A percentile compares a stretch with the other conserved stretches of the same genome.
phyloP scores from a whole-genome alignment of 768 basidiomycete species.

The Pisolithus microcarpus region DNA sequence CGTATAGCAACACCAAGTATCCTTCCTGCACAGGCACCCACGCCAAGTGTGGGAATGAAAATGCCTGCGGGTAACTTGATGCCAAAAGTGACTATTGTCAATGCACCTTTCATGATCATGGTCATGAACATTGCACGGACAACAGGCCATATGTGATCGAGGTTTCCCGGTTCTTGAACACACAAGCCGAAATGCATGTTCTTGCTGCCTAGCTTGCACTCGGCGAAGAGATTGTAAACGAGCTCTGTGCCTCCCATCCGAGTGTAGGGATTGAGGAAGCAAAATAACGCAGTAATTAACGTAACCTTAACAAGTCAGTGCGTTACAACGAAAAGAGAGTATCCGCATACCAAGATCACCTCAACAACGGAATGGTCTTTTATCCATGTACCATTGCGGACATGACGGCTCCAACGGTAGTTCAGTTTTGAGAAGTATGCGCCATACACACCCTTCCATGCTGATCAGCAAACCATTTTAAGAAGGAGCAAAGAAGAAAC shows the following conservation, averaged over 20 bases:
- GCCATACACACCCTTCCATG: slow-evolving; percentile 77
- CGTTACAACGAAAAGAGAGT: background rate
- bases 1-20: slow-evolving; percentile 79
- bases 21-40: slow-evolving; percentile 90
- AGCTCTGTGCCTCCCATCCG: slow-evolving; percentile 95
- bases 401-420: slow-evolving; percentile 76
- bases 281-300: slow-evolving; percentile 63
- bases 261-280: slow-evolving; percentile 84
- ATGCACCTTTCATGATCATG: slow-evolving; percentile 69
- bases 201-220: slow-evolving; percentile 58
- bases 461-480: slow-evolving; percentile 5
- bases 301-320: slow-evolving; percentile 52
- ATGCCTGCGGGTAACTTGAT: slow-evolving; percentile 91
- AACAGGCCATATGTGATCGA: slow-evolving; percentile 52
- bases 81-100: slow-evolving; percentile 89
- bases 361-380: slow-evolving; percentile 74
- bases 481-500: background rate
- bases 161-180: slow-evolving; percentile 51
- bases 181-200: slow-evolving; percentile 65
- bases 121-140: slow-evolving; percentile 63
- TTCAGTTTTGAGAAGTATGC: slow-evolving; percentile 91
- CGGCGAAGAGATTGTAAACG: slow-evolving; percentile 84
- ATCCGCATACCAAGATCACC: slow-evolving; percentile 61
- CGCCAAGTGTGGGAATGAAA: slow-evolving; percentile 92
- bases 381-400: slow-evolving; percentile 79